Evolutionary conservation across 805 yeast species (phyloP).

Genomic region (Maudiozyma barnettii): DNA sequence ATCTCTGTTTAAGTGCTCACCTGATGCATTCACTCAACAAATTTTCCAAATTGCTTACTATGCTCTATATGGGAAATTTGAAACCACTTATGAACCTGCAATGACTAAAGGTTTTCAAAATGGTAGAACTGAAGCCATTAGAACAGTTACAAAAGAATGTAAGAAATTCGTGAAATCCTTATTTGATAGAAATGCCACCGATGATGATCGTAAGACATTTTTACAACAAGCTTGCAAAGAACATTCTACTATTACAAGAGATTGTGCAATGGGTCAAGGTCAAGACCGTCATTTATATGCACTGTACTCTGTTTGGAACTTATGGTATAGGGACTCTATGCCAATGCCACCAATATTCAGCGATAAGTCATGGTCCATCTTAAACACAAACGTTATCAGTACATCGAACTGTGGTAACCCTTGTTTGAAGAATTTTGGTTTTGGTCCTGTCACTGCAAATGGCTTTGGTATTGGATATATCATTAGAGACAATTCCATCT

Average conservation of each 20-base stretch:
- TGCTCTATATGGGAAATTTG: conserved; percentile 86
- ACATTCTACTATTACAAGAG: conserved; percentile 59
- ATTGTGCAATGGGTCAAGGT: conserved; percentile 71
- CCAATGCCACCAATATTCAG: conserved; percentile 67
- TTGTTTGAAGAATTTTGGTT: conserved; percentile 76
- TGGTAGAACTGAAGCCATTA: conserved; percentile 87
- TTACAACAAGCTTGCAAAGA: conserved; percentile 60
- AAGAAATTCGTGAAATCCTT: conserved; percentile 76
- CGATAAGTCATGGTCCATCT: conserved; percentile 79
- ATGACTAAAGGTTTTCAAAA: conserved; percentile 85
- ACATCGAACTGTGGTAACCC: conserved; percentile 92
- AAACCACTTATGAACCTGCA: conserved; percentile 91
- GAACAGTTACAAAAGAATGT: conserved; percentile 75
- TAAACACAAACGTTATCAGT: conserved; percentile 71
- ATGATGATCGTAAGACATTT: conserved; percentile 45
- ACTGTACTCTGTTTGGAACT: conserved; percentile 76
- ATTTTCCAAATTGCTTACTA: conserved; percentile 88
- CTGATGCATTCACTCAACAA: conserved; percentile 93
- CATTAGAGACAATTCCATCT: conserved; percentile 67
- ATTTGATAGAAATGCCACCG: conserved; percentile 55
- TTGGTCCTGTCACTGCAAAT: conserved; percentile 82
- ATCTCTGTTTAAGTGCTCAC: conserved; percentile 68
- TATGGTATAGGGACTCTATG: conserved; percentile 19
- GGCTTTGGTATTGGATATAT: conserved; percentile 94
- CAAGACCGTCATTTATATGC: conserved; percentile 89